These are phyloP conservation scores for Nakazawaea siamensis DNA, from an alignment of 805 yeast genomes.

Conservation along the genomic window DNA sequence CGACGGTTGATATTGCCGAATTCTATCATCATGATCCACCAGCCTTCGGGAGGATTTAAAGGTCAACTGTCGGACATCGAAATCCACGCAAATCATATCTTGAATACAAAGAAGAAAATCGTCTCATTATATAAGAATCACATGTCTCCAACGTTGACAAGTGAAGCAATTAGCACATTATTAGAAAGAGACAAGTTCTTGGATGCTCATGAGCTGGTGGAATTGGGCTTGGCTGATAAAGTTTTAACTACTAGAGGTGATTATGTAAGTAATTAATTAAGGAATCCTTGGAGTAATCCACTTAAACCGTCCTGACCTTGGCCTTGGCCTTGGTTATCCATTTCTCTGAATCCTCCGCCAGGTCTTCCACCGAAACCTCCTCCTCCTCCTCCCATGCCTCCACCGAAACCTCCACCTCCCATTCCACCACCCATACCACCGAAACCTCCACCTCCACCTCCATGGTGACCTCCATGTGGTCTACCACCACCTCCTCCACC, in stretches of 20 bases:
- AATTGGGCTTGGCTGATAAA: conserved; percentile 23
- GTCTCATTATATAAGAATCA: conserved; percentile 20
- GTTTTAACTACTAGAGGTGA: conserved; percentile 16
- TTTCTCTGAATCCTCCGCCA: background rate
- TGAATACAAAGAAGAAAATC: conserved; percentile 20
- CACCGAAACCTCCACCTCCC: background rate
- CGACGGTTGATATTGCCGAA: conserved; percentile 22
- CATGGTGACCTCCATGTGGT: background rate
- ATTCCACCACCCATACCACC: background rate
- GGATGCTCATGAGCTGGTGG: conserved; percentile 21
- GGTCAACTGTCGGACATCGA: conserved; percentile 26
- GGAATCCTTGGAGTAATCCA: conserved; percentile 2
- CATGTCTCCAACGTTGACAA: conserved; percentile 14
- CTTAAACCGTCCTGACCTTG: background rate
- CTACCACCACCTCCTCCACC: background rate
- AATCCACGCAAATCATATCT: conserved; percentile 24
- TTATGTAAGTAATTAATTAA: background rate
- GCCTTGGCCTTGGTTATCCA: too few species aligned
- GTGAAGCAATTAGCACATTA: conserved; percentile 14
- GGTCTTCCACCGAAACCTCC: background rate
- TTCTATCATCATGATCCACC: conserved; percentile 25
- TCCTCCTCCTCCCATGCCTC: background rate
- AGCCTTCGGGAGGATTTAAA: conserved; percentile 22
- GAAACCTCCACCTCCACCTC: background rate
- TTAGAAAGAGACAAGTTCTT: conserved; percentile 19